phyloP scores from a whole-genome alignment of 2,329 filamentous ascomycete species.

The Pyrenophora seminiperda region DNA sequence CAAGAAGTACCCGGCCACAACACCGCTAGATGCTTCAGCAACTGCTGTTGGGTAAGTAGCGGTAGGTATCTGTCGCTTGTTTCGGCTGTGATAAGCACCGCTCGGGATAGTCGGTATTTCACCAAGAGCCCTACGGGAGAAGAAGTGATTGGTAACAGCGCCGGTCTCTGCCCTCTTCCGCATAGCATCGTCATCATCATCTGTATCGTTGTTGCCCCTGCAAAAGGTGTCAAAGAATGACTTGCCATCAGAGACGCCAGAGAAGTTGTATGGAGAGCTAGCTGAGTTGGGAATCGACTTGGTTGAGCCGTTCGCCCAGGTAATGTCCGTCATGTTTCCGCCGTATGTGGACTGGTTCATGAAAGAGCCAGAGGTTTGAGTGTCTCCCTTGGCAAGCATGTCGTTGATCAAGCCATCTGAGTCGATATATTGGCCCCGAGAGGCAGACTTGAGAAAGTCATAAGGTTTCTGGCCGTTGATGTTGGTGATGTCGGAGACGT shows the following conservation, averaged over 20 bases:
- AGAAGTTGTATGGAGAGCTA: slow-evolving; percentile 27
- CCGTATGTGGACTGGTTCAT: slow-evolving; percentile 24
- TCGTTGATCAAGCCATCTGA: slow-evolving; percentile 30
- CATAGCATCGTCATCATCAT: neutral
- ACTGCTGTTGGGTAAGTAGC: slow-evolving; percentile 19
- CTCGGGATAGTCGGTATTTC: slow-evolving; percentile 29
- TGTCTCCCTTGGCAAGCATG: slow-evolving; percentile 33
- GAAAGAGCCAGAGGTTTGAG: slow-evolving; percentile 24
- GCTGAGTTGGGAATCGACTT: slow-evolving; percentile 26
- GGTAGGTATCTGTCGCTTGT: slow-evolving; percentile 25
- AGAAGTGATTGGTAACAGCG: neutral
- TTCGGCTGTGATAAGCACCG: slow-evolving; percentile 20
- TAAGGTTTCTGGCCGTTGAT: slow-evolving; percentile 37
- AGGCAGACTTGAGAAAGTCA: slow-evolving; percentile 27
- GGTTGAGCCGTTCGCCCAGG: slow-evolving; percentile 40
- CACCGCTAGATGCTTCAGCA: slow-evolving; percentile 22
- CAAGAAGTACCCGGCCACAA: slow-evolving; percentile 53
- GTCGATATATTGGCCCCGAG: slow-evolving; percentile 29
- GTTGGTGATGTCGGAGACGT: slow-evolving; percentile 33
- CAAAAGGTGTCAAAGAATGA: slow-evolving; percentile 48
- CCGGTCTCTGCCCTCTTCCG: neutral
- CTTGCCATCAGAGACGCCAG: slow-evolving; percentile 39
- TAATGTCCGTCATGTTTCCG: slow-evolving; percentile 32
- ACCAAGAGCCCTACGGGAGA: slow-evolving; percentile 17
- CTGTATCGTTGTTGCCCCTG: slow-evolving; percentile 13